phyloP scores from a whole-genome alignment of 495 filamentous ascomycete species.

The Jackrogersella minutella region DNA sequence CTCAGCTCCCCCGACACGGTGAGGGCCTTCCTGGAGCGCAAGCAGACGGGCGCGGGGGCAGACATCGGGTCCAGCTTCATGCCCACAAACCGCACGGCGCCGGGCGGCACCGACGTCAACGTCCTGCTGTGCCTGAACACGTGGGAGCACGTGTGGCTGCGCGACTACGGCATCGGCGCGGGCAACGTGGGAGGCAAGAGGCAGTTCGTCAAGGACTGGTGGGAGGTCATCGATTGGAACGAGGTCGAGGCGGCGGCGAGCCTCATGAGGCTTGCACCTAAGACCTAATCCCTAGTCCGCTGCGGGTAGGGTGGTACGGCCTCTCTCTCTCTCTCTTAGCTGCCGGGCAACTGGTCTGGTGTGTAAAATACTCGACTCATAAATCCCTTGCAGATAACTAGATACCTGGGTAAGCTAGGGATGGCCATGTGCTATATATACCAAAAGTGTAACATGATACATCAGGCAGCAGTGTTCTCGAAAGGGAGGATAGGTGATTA shows the following conservation, averaged over 20 bases:
- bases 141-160: slow-evolving; percentile 94
- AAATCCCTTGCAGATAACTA: slow-evolving; percentile 20
- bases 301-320: too few relatives aligned
- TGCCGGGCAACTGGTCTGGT: too few relatives aligned
- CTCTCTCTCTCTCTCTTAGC: too few relatives aligned
- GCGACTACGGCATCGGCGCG: slow-evolving; percentile 74
- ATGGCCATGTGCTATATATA: slow-evolving; percentile 34
- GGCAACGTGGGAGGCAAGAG: slow-evolving; percentile 68
- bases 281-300: too few relatives aligned
- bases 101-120: slow-evolving; percentile 73
- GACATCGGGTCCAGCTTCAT: slow-evolving; percentile 44
- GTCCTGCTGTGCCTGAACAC: slow-evolving; percentile 92
- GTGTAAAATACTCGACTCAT: slow-evolving; percentile 41
- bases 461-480: background rate
- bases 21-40: slow-evolving; percentile 43
- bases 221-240: slow-evolving; percentile 86
- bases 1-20: slow-evolving; percentile 21
- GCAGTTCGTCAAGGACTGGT: slow-evolving; percentile 80
- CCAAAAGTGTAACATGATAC: slow-evolving; percentile 25
- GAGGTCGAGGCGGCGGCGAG: slow-evolving; percentile 60
- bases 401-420: background rate
- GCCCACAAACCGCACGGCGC: slow-evolving; percentile 53
- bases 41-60: slow-evolving; percentile 47
- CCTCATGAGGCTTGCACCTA: slow-evolving; percentile 21
- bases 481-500: background rate